Percentiles rank a stretch among this genome's conserved stretches.
phyloP scores from a whole-genome alignment of 169 alveolate genomes.

The Sarcocystis neurona region DNA sequence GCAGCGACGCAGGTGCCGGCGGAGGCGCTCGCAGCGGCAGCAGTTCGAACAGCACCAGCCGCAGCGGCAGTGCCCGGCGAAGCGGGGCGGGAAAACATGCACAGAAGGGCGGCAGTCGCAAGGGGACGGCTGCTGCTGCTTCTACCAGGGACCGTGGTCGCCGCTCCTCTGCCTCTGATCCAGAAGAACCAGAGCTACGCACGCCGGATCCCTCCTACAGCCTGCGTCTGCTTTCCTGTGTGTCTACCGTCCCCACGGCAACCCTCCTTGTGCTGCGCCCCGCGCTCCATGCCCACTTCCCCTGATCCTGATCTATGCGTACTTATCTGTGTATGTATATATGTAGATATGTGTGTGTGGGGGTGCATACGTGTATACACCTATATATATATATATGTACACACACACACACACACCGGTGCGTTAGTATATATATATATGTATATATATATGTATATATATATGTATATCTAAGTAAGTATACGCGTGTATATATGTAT shows the following conservation, averaged over 20 bases:
- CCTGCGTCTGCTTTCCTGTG: neutral
- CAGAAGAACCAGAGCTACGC: neutral
- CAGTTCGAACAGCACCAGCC: too few species aligned
- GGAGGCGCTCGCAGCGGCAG: too few species aligned
- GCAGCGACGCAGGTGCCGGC: neutral
- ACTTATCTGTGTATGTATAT: neutral
- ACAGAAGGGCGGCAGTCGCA: too few species aligned
- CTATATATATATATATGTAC: too few species aligned
- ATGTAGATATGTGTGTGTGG: neutral
- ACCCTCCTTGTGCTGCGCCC: too few species aligned
- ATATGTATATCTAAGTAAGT: neutral
- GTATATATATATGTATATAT: neutral
- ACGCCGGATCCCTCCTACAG: conserved; percentile 18
- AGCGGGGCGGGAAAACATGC: too few species aligned
- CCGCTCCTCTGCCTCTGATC: neutral
- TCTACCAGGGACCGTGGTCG: too few species aligned
- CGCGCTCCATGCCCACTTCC: too few species aligned
- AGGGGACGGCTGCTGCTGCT: too few species aligned
- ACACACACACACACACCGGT: neutral
- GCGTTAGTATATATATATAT: neutral
- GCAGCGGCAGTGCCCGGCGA: too few species aligned
- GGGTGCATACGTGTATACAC: neutral
- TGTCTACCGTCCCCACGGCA: neutral
- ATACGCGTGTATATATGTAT: neutral
- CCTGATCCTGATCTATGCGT: neutral